These are phyloP conservation scores for Dactylorhiza incarnata DNA, from an alignment of 106 monocot species.

Conservation along the genomic window DNA sequence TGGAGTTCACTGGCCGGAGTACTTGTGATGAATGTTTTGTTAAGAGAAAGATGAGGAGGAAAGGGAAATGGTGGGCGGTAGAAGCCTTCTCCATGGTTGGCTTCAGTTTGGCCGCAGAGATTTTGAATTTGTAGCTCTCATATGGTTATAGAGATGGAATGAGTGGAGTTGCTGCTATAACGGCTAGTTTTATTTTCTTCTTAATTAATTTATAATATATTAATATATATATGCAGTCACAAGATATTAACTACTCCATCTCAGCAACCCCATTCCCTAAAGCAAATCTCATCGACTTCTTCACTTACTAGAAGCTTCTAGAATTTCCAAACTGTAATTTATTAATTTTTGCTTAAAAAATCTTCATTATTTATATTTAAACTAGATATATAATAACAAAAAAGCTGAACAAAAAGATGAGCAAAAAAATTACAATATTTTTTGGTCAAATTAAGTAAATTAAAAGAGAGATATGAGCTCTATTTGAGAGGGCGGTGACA, in stretches of 20 bases:
- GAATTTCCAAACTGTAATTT: background rate
- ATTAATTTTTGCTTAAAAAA: no score
- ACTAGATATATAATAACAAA: no score
- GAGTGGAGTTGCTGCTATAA: background rate
- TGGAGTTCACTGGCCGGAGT: background rate
- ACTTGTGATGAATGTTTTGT: background rate
- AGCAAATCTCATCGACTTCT: background rate
- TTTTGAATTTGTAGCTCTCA: slow-evolving; percentile 2
- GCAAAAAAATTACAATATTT: no score
- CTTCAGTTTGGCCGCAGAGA: background rate
- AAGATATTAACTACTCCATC: background rate
- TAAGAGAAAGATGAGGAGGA: slow-evolving; percentile 6
- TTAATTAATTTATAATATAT: background rate
- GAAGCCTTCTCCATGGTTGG: background rate
- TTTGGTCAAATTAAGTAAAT: no score
- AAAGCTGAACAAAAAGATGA: no score
- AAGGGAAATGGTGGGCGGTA: background rate
- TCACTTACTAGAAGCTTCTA: no score
- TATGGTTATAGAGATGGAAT: background rate
- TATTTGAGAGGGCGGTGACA: no score
- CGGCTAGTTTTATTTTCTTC: background rate
- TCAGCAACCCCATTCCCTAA: slow-evolving; percentile 1
- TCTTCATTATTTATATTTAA: no score
- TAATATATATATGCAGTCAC: no score
- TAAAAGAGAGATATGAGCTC: no score